Evolutionary conservation across 192 early-diverging fungal species (phyloP).

Genomic region (Umbelopsis ramanniana): DNA sequence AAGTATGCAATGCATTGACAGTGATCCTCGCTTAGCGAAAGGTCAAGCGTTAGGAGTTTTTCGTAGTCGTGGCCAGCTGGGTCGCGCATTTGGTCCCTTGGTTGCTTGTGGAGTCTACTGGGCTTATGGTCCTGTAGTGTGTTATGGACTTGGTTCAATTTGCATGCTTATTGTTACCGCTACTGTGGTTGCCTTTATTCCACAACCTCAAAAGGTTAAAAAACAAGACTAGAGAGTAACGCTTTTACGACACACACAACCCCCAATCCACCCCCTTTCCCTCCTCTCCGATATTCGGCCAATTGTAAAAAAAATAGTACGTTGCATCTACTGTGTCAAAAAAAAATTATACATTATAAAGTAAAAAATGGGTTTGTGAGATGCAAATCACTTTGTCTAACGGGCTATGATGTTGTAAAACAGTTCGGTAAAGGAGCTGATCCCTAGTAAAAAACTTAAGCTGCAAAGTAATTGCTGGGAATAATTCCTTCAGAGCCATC

Average conservation of each 20-base stretch:
- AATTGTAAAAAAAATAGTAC: slow-evolving; percentile 5
- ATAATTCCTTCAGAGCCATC: slow-evolving; percentile 86
- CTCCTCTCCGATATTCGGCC: background rate
- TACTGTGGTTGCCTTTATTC: background rate
- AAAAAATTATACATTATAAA: slow-evolving; percentile 20
- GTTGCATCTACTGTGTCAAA: background rate
- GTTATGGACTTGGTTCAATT: slow-evolving; percentile 63
- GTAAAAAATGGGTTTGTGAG: background rate
- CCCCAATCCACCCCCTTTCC: background rate
- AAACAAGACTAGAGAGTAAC: background rate
- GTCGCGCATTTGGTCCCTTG: slow-evolving; percentile 86
- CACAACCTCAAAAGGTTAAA: background rate
- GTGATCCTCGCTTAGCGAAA: slow-evolving; percentile 45
- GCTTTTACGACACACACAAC: background rate
- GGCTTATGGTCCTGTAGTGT: slow-evolving; percentile 66
- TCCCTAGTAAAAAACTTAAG: background rate
- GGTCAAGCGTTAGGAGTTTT: slow-evolving; percentile 86
- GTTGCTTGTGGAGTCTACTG: slow-evolving; percentile 88
- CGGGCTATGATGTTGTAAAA: background rate
- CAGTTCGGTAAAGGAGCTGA: background rate
- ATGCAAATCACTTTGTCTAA: background rate
- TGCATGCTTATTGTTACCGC: slow-evolving; percentile 41
- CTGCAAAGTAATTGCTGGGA: slow-evolving; percentile 79
- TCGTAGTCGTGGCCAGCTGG: slow-evolving; percentile 88
- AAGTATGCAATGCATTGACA: slow-evolving; percentile 58